Base-by-base conservation (phyloP, 2,329 filamentous ascomycete species). In the Fusarium nodosum region DNA sequence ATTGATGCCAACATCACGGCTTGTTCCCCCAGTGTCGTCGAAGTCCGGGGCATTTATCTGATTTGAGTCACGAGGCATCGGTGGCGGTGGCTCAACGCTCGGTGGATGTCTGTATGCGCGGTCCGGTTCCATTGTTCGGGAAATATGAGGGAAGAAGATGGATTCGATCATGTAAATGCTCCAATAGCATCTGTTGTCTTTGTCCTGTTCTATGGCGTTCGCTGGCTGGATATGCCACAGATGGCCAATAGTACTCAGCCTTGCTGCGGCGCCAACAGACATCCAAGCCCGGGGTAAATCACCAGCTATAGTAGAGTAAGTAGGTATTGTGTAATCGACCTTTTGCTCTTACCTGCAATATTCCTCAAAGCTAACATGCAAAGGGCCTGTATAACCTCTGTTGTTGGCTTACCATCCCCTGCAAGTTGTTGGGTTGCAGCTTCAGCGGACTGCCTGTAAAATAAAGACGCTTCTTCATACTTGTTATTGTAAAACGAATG, bases 261-360 rank as follows among this genome's bases (percentile, higher is more conserved):
- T 9, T 1, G 41, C 20, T 12, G 60, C 60, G 6, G 30, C 36
- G 3, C 60, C 60, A 5, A 62, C 16, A 2, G 57, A 47, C 60
- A 63, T 63, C 60, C 60, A 63, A 36, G 60, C 60, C 2, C 41
- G 50, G 7, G 60, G 24, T 4, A 63, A 11, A 1, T 63, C 41
- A 18, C 30, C 45, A 3, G 16, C 60, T 63, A 8, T 2, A 13
- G 1, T 1, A 2, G 3, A 3, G 18, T 62, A 3, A 62, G 59
- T 4, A 15, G 2, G 10, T 8, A 11, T 28, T 28, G 9, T 28
- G 2, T 28, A 10, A 28, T 28, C 8, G 11, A 28, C 3, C 4
- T 2, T 28, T 2, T 11, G 7, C 16, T 3, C 9, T n/a, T 20
- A 57, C 60, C 57, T 33, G 30, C 20, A 2, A 63, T 31, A 2